These are phyloP conservation scores for Psilocybe tampanensis DNA, from an alignment of 768 basidiomycete species.

Conservation along the genomic window DNA sequence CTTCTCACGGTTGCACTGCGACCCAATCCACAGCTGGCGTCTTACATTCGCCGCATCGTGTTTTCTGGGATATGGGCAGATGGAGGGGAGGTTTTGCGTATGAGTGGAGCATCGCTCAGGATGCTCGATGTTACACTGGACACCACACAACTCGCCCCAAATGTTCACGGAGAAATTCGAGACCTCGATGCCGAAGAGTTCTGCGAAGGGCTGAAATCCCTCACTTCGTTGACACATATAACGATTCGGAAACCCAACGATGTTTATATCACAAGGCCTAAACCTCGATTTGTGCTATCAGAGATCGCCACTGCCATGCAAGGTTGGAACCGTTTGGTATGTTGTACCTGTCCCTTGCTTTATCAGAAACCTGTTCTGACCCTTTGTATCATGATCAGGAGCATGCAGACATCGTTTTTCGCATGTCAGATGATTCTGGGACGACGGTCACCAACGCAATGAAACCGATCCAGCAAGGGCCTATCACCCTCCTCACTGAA, in stretches of 20 bases:
- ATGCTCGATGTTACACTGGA: conserved; percentile 42
- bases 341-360: conserved; percentile 21
- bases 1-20: conserved; percentile 42
- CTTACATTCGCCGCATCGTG: conserved; percentile 42
- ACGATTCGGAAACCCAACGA: conserved; percentile 52
- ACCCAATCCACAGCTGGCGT: conserved; percentile 37
- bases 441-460: conserved; percentile 13
- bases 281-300: conserved; percentile 45
- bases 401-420: conserved; percentile 55
- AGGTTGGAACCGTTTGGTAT: conserved; percentile 49
- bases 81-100: conserved; percentile 38
- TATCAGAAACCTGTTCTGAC: neutral
- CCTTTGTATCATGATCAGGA: conserved; percentile 40
- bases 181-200: conserved; percentile 37
- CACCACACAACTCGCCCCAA: conserved; percentile 27
- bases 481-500: conserved; percentile 34
- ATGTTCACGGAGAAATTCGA: conserved; percentile 9
- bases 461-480: conserved; percentile 21
- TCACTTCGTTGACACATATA: conserved; percentile 44
- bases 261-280: conserved; percentile 57
- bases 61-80: conserved; percentile 43
- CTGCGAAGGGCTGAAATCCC: conserved; percentile 39
- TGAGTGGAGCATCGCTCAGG: conserved; percentile 22
- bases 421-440: conserved; percentile 49
- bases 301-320: conserved; percentile 47